These are phyloP conservation scores for Sporisorium scitamineum DNA, from an alignment of 1,284 basidiomycete genomes.

Conservation along the genomic window DNA sequence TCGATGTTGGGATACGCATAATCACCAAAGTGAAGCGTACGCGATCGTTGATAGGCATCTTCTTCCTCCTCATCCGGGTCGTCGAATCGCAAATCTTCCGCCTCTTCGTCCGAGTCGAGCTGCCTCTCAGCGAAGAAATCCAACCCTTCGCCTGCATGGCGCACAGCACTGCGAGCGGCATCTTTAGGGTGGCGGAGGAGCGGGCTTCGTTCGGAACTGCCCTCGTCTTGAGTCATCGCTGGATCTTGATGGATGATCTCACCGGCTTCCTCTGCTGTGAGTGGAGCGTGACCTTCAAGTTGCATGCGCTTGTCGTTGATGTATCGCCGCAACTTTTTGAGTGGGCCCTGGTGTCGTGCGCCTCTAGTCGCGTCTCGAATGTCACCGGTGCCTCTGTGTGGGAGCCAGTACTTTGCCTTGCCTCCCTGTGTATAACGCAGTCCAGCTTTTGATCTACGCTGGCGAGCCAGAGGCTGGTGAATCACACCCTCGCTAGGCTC, in stretches of 20 bases:
- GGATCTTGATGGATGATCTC: conserved; percentile 76
- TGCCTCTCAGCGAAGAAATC: conserved; percentile 48
- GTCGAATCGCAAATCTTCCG: conserved; percentile 76
- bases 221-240: conserved; percentile 68
- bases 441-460: conserved; percentile 72
- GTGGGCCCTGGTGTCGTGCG: conserved; percentile 68
- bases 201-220: conserved; percentile 42
- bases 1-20: conserved; percentile 91
- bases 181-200: conserved; percentile 29
- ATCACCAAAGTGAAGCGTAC: conserved; percentile 86
- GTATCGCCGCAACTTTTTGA: conserved; percentile 71
- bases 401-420: conserved; percentile 72
- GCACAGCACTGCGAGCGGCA: conserved; percentile 29
- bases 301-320: conserved; percentile 72
- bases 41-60: conserved; percentile 79
- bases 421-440: conserved; percentile 90
- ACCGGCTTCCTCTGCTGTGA: conserved; percentile 78
- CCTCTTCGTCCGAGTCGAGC: conserved; percentile 66
- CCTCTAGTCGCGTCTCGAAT: conserved; percentile 38
- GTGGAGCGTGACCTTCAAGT: conserved; percentile 80
- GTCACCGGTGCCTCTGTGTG: conserved; percentile 42
- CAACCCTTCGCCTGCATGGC: conserved; percentile 41
- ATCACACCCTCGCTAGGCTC: conserved; percentile 93
- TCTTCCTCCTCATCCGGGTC: conserved; percentile 75
- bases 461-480: conserved; percentile 72